Conservation (phyloP, 2,329 filamentous ascomycete genomes). For the Exophiala aquamarina region DNA sequence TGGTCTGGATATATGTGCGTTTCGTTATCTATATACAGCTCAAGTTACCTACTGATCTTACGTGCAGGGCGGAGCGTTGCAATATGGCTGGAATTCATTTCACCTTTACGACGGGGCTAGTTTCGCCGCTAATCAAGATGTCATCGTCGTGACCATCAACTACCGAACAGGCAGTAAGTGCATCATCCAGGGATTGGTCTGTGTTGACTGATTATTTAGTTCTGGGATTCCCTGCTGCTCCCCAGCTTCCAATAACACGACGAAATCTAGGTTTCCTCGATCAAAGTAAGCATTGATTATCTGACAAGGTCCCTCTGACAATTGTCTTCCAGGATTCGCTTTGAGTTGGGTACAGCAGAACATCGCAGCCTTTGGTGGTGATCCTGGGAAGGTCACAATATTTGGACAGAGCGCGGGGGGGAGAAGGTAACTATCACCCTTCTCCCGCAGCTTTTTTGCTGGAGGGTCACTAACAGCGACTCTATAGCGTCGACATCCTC, state of each 20-base stretch:
- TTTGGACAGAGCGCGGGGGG: constrained; percentile 40
- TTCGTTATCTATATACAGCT: background rate
- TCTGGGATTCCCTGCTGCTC: constrained; percentile 43
- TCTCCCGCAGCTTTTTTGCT: too few relatives aligned
- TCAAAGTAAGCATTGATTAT: too few relatives aligned
- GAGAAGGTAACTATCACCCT: too few relatives aligned
- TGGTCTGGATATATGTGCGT: constrained; percentile 39
- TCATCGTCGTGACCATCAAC: constrained; percentile 37
- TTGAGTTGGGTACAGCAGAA: constrained; percentile 40
- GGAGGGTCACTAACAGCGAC: too few relatives aligned
- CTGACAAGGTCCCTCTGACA: too few relatives aligned
- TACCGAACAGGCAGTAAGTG: constrained; percentile 33
- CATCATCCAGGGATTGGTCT: too few relatives aligned
- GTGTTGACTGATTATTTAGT: constrained; percentile 20
- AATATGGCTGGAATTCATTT: constrained; percentile 32
- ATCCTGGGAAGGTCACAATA: constrained; percentile 39
- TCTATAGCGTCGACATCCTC: constrained; percentile 18
- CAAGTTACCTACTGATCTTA: background rate
- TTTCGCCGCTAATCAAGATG: constrained; percentile 37
- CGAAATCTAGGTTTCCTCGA: constrained; percentile 38
- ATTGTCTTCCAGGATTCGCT: constrained; percentile 37
- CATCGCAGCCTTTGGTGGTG: constrained; percentile 36
- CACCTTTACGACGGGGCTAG: constrained; percentile 36
- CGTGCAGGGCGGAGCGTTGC: constrained; percentile 36
- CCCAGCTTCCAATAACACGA: constrained; percentile 33